Evolutionary conservation across 176 grass and related monocot species (phyloP), one percentile per base, ranked within the genome.

Genomic region (Pontederia paniculata): DNA sequence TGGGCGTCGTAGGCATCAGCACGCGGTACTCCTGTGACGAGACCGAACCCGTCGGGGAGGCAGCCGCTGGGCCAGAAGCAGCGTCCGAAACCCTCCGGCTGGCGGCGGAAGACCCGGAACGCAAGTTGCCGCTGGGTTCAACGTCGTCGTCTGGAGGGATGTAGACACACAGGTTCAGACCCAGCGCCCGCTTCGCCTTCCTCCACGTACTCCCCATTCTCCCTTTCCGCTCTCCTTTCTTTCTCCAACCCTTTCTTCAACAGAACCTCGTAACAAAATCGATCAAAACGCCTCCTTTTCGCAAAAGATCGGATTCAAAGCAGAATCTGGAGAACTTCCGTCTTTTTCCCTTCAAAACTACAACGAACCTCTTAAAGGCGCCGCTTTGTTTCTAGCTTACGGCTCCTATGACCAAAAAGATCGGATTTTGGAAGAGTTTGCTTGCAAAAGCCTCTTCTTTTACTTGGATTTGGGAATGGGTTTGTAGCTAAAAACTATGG

Each of bases 171-270:
- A 96, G 73, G 12, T 78, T 61, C 45, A 73, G 23, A 17, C 79
- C 77, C 63, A 96, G 45, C 62, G 79, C 76, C 76, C 44, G 61
- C 85, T 78, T 89, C 13, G 75, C 82, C 57, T 73, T 75, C 79
- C 77, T 89, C 90, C 91, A 96, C 66, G 74, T 73, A 55, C 74
- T 58, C 65, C 81, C 85, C 86, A 96, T 89, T 71, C 10, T 62
- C 41, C 51, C 54, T 31, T 28, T 18, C 23, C 42, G 51, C 42
- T 21, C 45, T 60, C 9, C 22, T 54, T 45, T 44, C 49, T 28
- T 21, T 10, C n/a, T 45, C 17, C 2, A 13, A 20, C 42, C 0
- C 41, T 45, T 17, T 62, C 59, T 43, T 45, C 54, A 56, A 2
- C 28, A 56, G 19, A 56, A 56, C 23, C 54, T 56, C 10, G 21